phyloP scores from a whole-genome alignment of 176 grass and related monocot species.

The Ananas comosus region DNA sequence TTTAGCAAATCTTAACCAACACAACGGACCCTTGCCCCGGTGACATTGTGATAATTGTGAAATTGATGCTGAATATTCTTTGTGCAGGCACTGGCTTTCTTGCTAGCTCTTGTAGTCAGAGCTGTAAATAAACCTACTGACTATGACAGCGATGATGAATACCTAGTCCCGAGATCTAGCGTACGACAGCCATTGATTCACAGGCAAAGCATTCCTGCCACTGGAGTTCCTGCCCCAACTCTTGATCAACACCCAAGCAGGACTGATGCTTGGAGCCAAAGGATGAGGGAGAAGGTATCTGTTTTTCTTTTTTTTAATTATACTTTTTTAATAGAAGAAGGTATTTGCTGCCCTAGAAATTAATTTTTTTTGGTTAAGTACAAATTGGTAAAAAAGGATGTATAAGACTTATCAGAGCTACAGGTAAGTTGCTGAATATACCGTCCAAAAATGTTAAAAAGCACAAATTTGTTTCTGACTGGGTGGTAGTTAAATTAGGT shows the following conservation, averaged over 20 bases:
- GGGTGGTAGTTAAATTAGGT: no score
- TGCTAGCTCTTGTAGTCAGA: conserved; percentile 77
- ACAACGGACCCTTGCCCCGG: no score
- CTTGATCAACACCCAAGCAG: conserved; percentile 70
- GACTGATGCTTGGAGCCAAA: conserved; percentile 87
- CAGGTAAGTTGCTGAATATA: no score
- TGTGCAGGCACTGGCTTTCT: conserved; percentile 65
- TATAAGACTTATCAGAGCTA: no score
- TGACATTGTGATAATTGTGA: neutral
- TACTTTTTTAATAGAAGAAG: conserved; percentile 30
- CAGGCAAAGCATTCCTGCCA: conserved; percentile 46
- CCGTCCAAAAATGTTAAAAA: no score
- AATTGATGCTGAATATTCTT: conserved; percentile 1
- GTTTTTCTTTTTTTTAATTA: neutral
- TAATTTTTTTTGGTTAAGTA: neutral
- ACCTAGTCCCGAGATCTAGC: conserved; percentile 41
- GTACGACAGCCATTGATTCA: conserved; percentile 63
- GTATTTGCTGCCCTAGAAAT: conserved; percentile 29
- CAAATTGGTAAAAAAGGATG: no score
- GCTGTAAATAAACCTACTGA: conserved; percentile 75
- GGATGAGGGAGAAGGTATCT: conserved; percentile 94
- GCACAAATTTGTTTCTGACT: no score
- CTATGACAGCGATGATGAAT: conserved; percentile 92
- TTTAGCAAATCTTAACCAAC: no score
- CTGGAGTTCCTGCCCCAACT: conserved; percentile 60